Evolutionary conservation across 257 asterid species (phyloP), one percentile per base, ranked within the genome.

Genomic region (Ilex aquifolium): DNA sequence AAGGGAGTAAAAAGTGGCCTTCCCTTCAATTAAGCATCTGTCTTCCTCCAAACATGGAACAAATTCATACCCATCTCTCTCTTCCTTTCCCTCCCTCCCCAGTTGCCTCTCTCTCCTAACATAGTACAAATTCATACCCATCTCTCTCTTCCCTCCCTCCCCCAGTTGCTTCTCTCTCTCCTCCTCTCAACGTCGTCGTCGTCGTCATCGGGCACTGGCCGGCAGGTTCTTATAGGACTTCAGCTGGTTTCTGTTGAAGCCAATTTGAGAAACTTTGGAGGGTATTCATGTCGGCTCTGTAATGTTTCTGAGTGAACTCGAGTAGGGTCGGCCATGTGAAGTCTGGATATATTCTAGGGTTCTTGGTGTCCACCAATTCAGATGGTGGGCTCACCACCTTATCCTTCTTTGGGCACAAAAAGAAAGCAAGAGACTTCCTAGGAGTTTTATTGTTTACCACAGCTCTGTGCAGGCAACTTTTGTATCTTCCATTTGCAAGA

Each of bases 381-480:
- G 50, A 31, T 56, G 98, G 98, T 46, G 98, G 98, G 65, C 76
- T 32, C 82, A 91, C 95, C 77, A 88, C 86, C 86, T 79, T 85
- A 70, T 86, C 90, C 76, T 74, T 81, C 62, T 76, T 85, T 6
- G 98, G 97, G 66, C 98, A 91, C 3, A 91, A 83, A 69, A 91
- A 91, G 73, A 91, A 91, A 8, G 98, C 98, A 0, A 91, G 83
- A 3, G 98, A 91, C 70, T 88, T 91, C 77, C 98, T 79, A 30
- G 88, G 72, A 73, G 77, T 75, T 71, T 10, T 71, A 74, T 62
- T 85, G 85, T 91, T 91, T 80, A 91, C 98, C 77, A 91, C 98
- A 32, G 98, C 96, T 44, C 98, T 73, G 73, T 91, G 98, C 67
- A 91, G 66, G 61, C 98, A 91, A 72, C 98, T 88, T 71, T 85